Base-by-base conservation (phyloP, 441 rosid species). In the Erodium trifolium region DNA sequence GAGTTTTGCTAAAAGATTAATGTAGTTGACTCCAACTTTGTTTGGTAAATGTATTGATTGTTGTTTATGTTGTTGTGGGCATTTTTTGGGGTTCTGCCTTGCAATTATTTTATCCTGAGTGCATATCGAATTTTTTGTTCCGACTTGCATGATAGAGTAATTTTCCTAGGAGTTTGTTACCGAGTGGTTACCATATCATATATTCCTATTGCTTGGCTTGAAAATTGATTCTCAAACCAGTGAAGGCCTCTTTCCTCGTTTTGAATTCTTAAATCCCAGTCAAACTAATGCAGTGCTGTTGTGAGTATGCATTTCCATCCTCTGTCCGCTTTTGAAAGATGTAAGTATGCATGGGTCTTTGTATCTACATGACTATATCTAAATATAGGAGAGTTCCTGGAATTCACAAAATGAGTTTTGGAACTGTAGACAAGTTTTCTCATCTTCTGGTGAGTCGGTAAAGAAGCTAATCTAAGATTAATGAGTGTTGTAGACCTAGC, bases 401-500 rank as follows among this genome's bases (percentile, higher is more conserved):
- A 16, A 53, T 16, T 14, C 60, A 53, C 60, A n/a, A 53, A 53
- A 53, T 53, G 19, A 53, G 19, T n/a, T 53, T 53, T 16, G 7
- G 60, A 53, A 5, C 19, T n/a, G 60, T n/a, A n/a, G 18, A n/a
- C 6, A 53, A 53, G 18, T 7, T 34, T 14, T 51, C 60, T 14
- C 60, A n/a, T 53, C 60, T 53, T 53, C 19, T 53, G 60, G 19
- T 64, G 65, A 64, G 16, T 49, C 34, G 45, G 31, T 65, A 49
- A 34, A n/a, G 10, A 0, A 47, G 6, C 65, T 19, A 14, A 43
- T n/a, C 59, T 53, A 43, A 67, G n/a, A 31, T 18, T 9, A 67
- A 31, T 18, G 5, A 19, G 57, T 67, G 3, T 9, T 41, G 14
- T 43, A 53, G 51, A 19, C 59, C 29, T 45, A 41, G 19, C 11